These are phyloP conservation scores for Aspergillus quadricinctus DNA, from an alignment of 2,329 filamentous ascomycete species.

Conservation along the genomic window DNA sequence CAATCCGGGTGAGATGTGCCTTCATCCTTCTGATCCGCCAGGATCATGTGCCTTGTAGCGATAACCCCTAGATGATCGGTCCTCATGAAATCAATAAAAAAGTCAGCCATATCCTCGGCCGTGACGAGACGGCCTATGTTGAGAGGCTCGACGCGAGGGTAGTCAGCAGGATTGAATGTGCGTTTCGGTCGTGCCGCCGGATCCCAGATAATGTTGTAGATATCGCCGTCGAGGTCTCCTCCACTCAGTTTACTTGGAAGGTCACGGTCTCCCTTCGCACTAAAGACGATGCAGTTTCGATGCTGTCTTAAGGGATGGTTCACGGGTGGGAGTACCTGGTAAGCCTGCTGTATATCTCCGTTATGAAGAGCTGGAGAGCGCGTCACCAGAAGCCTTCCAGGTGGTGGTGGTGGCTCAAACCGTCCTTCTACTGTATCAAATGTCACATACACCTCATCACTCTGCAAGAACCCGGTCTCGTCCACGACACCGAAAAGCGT, in stretches of 20 bases:
- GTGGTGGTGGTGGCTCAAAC: constrained; percentile 5
- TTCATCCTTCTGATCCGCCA: constrained; percentile 53
- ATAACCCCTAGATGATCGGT: constrained; percentile 64
- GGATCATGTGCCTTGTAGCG: constrained; percentile 58
- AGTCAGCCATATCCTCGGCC: constrained; percentile 66
- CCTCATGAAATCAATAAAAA: constrained; percentile 75
- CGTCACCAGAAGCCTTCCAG: constrained; percentile 57
- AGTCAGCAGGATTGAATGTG: constrained; percentile 62
- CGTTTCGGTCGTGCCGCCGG: constrained; percentile 38
- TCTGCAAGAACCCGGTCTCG: constrained; percentile 64
- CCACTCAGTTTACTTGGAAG: constrained; percentile 74
- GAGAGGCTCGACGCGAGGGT: constrained; percentile 54
- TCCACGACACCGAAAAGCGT: constrained; percentile 82
- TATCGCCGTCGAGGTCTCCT: constrained; percentile 78
- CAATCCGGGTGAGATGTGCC: constrained; percentile 56
- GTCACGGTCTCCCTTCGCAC: constrained; percentile 64
- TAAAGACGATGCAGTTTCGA: constrained; percentile 75
- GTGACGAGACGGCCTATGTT: constrained; percentile 60
- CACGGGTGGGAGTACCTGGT: constrained; percentile 55
- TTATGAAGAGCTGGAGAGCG: constrained; percentile 78
- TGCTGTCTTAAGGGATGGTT: constrained; percentile 59
- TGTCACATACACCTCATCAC: constrained; percentile 50
- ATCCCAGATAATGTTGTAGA: constrained; percentile 78
- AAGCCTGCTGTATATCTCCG: constrained; percentile 68
- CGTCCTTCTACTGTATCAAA: constrained; percentile 8